phyloP scores from a whole-genome alignment of 176 grass and related monocot species.

The Lolium multiflorum region DNA sequence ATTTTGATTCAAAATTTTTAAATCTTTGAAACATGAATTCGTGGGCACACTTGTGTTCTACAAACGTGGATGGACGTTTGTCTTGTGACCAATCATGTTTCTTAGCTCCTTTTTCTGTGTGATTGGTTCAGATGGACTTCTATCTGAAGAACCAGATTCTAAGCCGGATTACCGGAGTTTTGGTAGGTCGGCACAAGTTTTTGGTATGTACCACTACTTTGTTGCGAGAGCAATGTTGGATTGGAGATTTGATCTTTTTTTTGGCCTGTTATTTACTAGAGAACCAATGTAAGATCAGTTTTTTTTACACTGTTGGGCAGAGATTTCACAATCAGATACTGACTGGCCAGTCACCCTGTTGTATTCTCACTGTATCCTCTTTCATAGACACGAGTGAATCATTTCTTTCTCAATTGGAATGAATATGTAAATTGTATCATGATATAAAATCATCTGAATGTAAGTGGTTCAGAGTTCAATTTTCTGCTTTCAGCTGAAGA shows the following conservation, averaged over 20 bases:
- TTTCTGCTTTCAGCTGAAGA: neutral
- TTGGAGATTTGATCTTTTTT: constrained; percentile 21
- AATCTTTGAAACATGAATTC: too few relatives aligned
- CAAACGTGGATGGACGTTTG: constrained; percentile 72
- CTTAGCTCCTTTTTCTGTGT: constrained; percentile 1
- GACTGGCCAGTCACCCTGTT: constrained; percentile 43
- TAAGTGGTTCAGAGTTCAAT: neutral
- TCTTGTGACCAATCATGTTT: constrained; percentile 59
- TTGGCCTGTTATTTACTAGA: constrained; percentile 29
- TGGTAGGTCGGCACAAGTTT: constrained; percentile 48
- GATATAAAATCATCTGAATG: neutral
- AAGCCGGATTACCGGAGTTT: constrained; percentile 37
- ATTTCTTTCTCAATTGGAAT: constrained; percentile 30
- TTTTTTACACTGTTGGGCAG: constrained; percentile 23
- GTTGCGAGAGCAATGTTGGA: constrained; percentile 29
- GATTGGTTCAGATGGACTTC: constrained; percentile 33
- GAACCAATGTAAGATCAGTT: constrained; percentile 36
- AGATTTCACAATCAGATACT: constrained; percentile 21
- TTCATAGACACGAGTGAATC: constrained; percentile 47
- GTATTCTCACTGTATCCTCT: constrained; percentile 40
- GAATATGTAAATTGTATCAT: constrained; percentile 15
- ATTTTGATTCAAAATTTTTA: too few relatives aligned
- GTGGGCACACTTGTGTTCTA: constrained; percentile 68
- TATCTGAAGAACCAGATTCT: constrained; percentile 43
- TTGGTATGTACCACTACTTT: constrained; percentile 31